A percentile compares a stretch with the other conserved stretches of the same genome.
Conservation (phyloP, 2,329 filamentous ascomycete species). For the Colletotrichum chrysophilum region DNA sequence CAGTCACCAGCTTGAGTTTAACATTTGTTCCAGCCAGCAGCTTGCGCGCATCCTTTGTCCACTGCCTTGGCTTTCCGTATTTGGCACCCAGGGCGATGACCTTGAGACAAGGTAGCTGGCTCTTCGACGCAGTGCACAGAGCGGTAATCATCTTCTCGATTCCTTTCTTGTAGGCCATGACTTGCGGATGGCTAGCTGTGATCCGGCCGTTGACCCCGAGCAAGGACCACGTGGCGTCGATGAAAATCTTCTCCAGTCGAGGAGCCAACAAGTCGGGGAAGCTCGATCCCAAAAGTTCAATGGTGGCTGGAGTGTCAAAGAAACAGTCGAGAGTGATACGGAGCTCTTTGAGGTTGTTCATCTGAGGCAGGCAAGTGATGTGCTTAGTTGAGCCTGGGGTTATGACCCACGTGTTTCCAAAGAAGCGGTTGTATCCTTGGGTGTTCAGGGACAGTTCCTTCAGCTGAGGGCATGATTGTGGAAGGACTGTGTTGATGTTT, state of each 20-base stretch:
- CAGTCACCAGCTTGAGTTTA: not conserved
- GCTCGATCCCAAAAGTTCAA: not conserved
- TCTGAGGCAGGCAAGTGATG: constrained; percentile 2
- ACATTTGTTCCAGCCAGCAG: not conserved
- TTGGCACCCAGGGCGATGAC: not conserved
- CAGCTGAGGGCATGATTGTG: not conserved
- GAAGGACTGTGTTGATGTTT: constrained; percentile 1
- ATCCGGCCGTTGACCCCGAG: not conserved
- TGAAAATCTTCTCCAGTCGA: not conserved
- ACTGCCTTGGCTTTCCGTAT: not conserved
- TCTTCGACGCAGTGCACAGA: not conserved
- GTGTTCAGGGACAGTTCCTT: not conserved
- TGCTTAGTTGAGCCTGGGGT: not conserved
- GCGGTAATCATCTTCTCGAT: not conserved
- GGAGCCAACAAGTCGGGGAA: not conserved
- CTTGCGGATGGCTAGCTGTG: not conserved
- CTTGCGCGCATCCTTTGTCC: not conserved
- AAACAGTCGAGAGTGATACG: constrained; percentile 1
- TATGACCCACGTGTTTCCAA: not conserved
- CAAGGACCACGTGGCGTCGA: not conserved
- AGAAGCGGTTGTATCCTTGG: not conserved
- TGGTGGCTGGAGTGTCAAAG: not conserved
- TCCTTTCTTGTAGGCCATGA: not conserved
- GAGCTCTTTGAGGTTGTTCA: not conserved
- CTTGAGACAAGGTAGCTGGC: not conserved